Evolutionary conservation across 495 filamentous ascomycete species (phyloP), one percentile per base, ranked within the genome.

Genomic region (Aspergillus asperescens): DNA sequence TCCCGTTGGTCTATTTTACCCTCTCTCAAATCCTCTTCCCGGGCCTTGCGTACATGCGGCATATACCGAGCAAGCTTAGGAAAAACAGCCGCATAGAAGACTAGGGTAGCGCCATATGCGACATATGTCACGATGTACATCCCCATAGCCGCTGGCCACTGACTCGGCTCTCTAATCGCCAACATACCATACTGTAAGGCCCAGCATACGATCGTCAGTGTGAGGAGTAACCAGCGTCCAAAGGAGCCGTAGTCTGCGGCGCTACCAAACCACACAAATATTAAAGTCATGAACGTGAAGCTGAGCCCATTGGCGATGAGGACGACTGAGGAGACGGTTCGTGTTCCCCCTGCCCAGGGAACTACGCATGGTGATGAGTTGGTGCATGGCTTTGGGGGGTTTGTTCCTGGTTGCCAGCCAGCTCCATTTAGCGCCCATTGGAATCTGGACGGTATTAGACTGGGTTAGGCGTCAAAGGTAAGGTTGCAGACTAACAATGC

Each of bases 211-310:
- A 76, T 64, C 0, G 74, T 77, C n/a, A 78, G 51, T 0, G 41
- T 62, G 7, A 78, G 52, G 12, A 78, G 67, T 24, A 78, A 54
- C 74, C 74, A 78, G 54, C 72, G 62, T 1, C 76, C 72, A 46
- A 78, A 78, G 2, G 65, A 71, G 38, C 74, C 74, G 48, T 77
- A 76, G 48, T 78, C 76, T 13, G 76, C 76, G 19, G 74, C 72
- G 50, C 69, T 74, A 0, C 76, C 76, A 0, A 78, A 61, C 60
- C 70, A 72, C 7, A 78, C 60, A 47, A 78, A 78, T 5, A 76
- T 71, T 5, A 77, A 61, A 1, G 74, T 75, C 72, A 77, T 77
- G 41, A 77, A 67, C 5, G 72, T 63, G 53, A 78, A 78, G 42
- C 73, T 76, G 48, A 78, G 67, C 8, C 76, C 74, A 43, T 77